Percentiles rank a stretch among this genome's conserved stretches.
These are phyloP conservation scores for Hyaloperonospora arabidopsidis DNA, from an alignment of 352 stramenopile species.

Conservation along the genomic window DNA sequence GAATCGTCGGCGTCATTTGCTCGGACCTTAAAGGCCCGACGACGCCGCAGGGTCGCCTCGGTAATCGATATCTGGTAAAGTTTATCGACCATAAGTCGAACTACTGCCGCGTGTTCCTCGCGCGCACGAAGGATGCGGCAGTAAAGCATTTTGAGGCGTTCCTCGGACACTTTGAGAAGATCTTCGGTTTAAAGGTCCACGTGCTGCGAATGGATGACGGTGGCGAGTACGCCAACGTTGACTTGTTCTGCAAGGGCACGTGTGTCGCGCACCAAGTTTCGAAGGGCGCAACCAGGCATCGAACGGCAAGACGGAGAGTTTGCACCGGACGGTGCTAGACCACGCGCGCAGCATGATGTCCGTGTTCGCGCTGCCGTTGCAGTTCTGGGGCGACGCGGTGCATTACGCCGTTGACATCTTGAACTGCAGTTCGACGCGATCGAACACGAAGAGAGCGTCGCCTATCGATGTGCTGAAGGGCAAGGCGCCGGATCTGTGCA, in stretches of 20 bases:
- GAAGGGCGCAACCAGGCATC: constrained; percentile 5
- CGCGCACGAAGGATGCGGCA: neutral
- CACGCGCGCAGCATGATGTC: constrained; percentile 26
- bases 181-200: constrained; percentile 9
- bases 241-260: constrained; percentile 16
- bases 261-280: constrained; percentile 16
- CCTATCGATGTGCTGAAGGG: constrained; percentile 5
- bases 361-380: constrained; percentile 11
- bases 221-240: constrained; percentile 22
- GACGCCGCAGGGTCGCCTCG: no score
- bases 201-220: constrained; percentile 16
- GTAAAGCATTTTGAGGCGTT: constrained; percentile 6
- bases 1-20: no score
- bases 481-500: neutral
- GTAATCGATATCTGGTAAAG: neutral
- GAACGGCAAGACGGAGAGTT: constrained; percentile 27
- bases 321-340: constrained; percentile 30
- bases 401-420: constrained; percentile 26
- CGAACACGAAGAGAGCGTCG: constrained; percentile 8
- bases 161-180: constrained; percentile 10
- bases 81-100: neutral
- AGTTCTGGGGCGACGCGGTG: constrained; percentile 22
- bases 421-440: constrained; percentile 18
- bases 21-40: no score
- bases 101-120: neutral